Evolutionary conservation across 1,284 basidiomycete species (phyloP).

Genomic region (Inonotus hispidus): DNA sequence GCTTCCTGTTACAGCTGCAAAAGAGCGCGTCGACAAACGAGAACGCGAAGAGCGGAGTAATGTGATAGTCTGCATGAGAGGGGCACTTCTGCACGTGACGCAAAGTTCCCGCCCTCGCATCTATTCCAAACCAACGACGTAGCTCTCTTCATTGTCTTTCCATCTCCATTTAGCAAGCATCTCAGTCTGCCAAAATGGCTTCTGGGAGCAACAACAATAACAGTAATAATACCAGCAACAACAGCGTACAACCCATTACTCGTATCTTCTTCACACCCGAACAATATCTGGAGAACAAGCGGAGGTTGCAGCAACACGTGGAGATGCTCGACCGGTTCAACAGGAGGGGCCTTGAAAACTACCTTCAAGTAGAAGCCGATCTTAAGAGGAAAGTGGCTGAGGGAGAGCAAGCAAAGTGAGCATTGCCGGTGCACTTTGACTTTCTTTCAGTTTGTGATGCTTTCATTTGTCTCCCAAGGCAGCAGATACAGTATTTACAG

Average conservation of each 20-base stretch:
- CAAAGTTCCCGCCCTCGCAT: background rate
- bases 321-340: background rate
- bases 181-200: background rate
- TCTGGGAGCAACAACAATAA: background rate
- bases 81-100: background rate
- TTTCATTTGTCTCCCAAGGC: background rate
- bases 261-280: background rate
- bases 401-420: background rate
- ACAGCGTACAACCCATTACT: background rate
- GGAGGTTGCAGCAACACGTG: background rate
- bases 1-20: slow-evolving; percentile 24
- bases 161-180: background rate
- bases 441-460: background rate
- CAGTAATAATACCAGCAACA: background rate
- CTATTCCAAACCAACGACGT: background rate
- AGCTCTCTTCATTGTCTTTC: background rate
- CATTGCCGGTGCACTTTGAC: background rate
- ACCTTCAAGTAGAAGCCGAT: background rate
- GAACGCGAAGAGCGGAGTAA: slow-evolving; percentile 1
- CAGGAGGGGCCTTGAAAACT: background rate
- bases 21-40: slow-evolving; percentile 12
- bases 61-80: background rate
- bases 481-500: background rate
- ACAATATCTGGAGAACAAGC: background rate
- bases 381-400: background rate